Percentiles rank a stretch among this genome's conserved stretches.
Conservation (phyloP, 2,329 filamentous ascomycete species). For the Amesomyces nigricolor region DNA sequence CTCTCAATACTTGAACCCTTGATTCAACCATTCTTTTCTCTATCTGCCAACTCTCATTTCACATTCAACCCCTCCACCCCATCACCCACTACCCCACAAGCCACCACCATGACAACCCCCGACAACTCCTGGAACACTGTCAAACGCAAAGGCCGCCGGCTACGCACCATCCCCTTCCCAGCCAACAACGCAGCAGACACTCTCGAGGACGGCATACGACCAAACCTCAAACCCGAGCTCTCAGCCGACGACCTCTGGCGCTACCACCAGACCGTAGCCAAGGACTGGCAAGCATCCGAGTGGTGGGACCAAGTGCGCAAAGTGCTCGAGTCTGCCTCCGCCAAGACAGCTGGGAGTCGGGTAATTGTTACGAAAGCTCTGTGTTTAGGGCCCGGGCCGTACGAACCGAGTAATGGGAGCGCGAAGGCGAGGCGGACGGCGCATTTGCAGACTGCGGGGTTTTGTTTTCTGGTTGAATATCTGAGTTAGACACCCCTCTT, state of each 20-base stretch:
- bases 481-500: constrained; percentile 34
- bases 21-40: too few relatives aligned
- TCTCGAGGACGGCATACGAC: constrained; percentile 10
- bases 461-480: constrained; percentile 42
- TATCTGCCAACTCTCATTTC: not conserved
- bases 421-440: constrained; percentile 42
- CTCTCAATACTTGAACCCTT: too few relatives aligned
- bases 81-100: not conserved
- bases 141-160: constrained; percentile 21
- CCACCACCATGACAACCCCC: constrained; percentile 8
- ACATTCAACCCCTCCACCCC: not conserved
- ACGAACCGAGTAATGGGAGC: constrained; percentile 45
- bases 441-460: constrained; percentile 49
- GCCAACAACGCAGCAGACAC: not conserved
- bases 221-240: constrained; percentile 25
- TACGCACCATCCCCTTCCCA: constrained; percentile 15
- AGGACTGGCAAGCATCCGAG: constrained; percentile 25
- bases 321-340: constrained; percentile 30
- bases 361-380: constrained; percentile 39
- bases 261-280: constrained; percentile 24
- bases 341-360: constrained; percentile 2
- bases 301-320: constrained; percentile 32
- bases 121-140: constrained; percentile 25
- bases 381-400: constrained; percentile 51
- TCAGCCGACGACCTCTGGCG: constrained; percentile 22